Percentiles rank a stretch among this genome's conserved stretches.
These are phyloP conservation scores for Neckera pumila DNA, from an alignment of 225 moss, liverwort and hornwort species.

Conservation along the genomic window DNA sequence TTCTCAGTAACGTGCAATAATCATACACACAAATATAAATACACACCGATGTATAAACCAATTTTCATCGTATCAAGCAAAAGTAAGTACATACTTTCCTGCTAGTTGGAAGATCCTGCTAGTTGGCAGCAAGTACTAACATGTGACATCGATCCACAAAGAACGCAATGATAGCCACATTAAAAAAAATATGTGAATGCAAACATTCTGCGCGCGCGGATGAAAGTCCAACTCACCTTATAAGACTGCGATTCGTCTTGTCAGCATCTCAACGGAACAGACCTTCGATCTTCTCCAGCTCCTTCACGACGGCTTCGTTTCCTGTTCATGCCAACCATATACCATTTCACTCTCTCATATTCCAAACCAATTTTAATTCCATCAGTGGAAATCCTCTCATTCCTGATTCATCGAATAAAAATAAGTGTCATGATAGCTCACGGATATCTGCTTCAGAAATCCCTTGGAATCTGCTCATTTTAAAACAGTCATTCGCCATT, in stretches of 20 bases:
- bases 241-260: conserved; percentile 27
- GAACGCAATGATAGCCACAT: not conserved
- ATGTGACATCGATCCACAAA: not conserved
- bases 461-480: not conserved
- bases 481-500: not conserved
- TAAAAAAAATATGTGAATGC: not conserved
- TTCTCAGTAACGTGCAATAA: not conserved
- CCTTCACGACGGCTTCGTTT: conserved; percentile 37
- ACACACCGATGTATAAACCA: not conserved
- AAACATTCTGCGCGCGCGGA: not conserved
- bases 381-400: not conserved
- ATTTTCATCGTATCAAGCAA: not conserved
- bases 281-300: conserved; percentile 46
- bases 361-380: not conserved
- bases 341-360: not conserved
- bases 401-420: not conserved
- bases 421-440: not conserved
- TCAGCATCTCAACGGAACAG: conserved; percentile 41
- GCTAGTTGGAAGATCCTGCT: not conserved
- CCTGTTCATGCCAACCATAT: conserved; percentile 23
- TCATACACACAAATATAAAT: not conserved
- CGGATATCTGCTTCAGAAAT: not conserved
- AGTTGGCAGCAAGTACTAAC: not conserved
- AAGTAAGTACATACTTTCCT: not conserved
- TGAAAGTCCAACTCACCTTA: conserved; percentile 33